A percentile compares a stretch with the other conserved stretches of the same genome.
phyloP scores from a whole-genome alignment of 768 basidiomycete genomes.

The Candolleomyces efflorescens region DNA sequence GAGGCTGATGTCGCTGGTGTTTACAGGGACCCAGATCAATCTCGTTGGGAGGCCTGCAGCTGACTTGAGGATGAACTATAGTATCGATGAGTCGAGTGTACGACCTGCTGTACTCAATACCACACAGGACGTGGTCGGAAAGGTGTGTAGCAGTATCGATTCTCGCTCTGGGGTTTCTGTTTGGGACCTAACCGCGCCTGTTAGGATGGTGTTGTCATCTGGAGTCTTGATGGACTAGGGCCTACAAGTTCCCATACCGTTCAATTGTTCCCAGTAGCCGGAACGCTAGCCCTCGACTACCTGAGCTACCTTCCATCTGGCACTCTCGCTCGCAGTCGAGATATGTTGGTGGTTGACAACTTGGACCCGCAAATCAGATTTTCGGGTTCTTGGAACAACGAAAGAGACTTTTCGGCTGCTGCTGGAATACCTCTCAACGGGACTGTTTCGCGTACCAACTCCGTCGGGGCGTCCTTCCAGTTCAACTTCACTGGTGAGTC shows the following conservation, averaged over 20 bases:
- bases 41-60: not conserved
- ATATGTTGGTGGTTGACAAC: not conserved
- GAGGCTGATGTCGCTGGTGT: not conserved
- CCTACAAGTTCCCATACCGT: not conserved
- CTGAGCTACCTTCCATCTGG: not conserved
- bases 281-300: not conserved
- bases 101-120: not conserved
- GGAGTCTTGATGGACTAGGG: not conserved
- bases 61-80: not conserved
- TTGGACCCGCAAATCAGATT: not conserved
- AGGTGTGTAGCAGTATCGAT: not conserved
- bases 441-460: not conserved
- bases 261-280: not conserved
- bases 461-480: not conserved
- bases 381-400: not conserved
- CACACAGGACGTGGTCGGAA: not conserved
- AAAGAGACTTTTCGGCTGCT: not conserved
- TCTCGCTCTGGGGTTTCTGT: too few species aligned
- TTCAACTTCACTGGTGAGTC: not conserved
- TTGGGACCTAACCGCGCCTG: not conserved
- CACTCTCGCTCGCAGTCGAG: too few species aligned
- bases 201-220: not conserved
- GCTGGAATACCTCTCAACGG: not conserved
- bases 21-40: not conserved
- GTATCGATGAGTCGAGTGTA: not conserved